Base-by-base conservation (phyloP, 441 rosid species). In the Raphanus hybrid region DNA sequence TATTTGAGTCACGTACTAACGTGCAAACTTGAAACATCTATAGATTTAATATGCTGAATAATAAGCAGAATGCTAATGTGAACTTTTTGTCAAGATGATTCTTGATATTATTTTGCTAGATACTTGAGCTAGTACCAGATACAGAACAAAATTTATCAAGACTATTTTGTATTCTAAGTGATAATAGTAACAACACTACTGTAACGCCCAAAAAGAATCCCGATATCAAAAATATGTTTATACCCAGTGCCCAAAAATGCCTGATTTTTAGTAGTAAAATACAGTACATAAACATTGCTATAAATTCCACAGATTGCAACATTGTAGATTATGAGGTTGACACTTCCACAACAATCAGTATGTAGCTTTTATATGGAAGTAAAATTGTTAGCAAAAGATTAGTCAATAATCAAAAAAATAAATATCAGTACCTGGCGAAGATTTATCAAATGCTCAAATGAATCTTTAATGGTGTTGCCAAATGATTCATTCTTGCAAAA, bases 361-460 rank as follows among this genome's bases (percentile, higher is more conserved):
- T 10, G 68, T 65, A 45, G 15, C 32, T 65, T 59, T 71, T 18
- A 14, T 29, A 67, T 59, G 64, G 48, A 72, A 50, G 16, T 26
- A 67, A 39, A 48, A 59, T 9, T 52, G 8, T 23, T 50, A 48
- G 73, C 16, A 78, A 34, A 11, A 50, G 52, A 67, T 64, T 11
- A 52, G 50, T 41, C 20, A 59, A 52, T 66, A 39, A 69, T 18
- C 26, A 73, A 59, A 43, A 37, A 37, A 70, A 43, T 35, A 27
- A 64, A 41, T 70, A 57, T 71, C 71, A 80, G 29, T 74, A 96
- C 99, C 98, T 96, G 98, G 66, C 99, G 97, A 63, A 93, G 92
- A 87, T 96, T 96, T 78, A 93, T 96, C 69, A 92, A 86, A 88
- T 93, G 87, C 87, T 96, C 99, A 85, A 91, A 93, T 3, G 99